Evolutionary conservation across 2,329 filamentous ascomycete species (phyloP), one percentile per base, ranked within the genome.

Genomic region (Penicillium hesseltinei): DNA sequence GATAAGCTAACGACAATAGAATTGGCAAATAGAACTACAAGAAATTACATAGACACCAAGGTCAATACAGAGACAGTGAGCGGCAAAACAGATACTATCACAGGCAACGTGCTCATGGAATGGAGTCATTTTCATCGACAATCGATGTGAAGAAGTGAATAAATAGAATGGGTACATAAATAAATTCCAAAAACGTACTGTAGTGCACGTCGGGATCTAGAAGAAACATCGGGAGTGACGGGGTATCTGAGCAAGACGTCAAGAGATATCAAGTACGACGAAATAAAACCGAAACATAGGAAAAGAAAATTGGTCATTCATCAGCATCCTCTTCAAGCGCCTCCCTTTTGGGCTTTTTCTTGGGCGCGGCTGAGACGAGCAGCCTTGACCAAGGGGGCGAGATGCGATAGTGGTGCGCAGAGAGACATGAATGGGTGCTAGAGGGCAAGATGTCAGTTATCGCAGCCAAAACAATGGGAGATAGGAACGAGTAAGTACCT

Each of bases 381-480:
- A 42, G 92, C 89, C 69, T 88, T 86, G 51, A 97, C 93, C 58
- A 97, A 83, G 10, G 93, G 92, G 27, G 93, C 88, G 54, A 97
- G 82, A 58, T 92, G 91, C 54, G 82, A 81, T 17, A 92, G 76
- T 58, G 90, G 88, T 55, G 90, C 86, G 67, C 89, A 92, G 62
- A 82, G 75, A 69, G 87, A 86, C 88, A 92, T 91, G 73, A 92
- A 92, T 15, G 89, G 86, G 69, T 92, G 89, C 89, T 92, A 21
- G 7, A 52, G 17, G 10, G 48, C 11, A 67, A 9, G 47, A 15
- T 35, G 59, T 71, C 54, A 70, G 68, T 53, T 33, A 39, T 13
- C 17, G 17, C 11, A 38, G 9, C 23, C 3, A 2, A 36, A 35
- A 9, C n/a, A 25, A 27, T 38, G 3, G 25, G 3, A 1, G 15